These are phyloP conservation scores for Udeniomyces megalosporus DNA, from an alignment of 768 basidiomycete genomes.

Conservation along the genomic window DNA sequence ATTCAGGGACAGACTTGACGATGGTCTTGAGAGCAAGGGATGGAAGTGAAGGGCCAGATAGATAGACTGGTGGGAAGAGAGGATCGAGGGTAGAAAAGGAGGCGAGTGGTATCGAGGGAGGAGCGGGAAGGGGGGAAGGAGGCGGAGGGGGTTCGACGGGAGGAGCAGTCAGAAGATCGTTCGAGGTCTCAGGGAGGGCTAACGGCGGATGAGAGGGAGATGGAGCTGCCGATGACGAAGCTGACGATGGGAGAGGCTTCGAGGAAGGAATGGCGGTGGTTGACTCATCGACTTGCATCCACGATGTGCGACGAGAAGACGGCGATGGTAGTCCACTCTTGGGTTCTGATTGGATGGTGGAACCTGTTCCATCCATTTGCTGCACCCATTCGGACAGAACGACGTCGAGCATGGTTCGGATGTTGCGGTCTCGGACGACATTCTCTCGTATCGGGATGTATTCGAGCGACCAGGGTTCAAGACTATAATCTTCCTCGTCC, in stretches of 20 bases:
- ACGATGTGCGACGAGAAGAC: too few species aligned
- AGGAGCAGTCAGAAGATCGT: background rate
- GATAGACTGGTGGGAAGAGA: conserved; percentile 1
- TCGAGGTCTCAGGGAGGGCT: background rate
- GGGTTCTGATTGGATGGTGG: too few species aligned
- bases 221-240: too few species aligned
- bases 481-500: conserved; percentile 8
- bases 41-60: conserved; percentile 11
- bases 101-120: background rate
- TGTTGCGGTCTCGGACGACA: background rate
- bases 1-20: conserved; percentile 19
- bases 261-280: too few species aligned
- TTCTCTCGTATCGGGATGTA: conserved; percentile 6
- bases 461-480: conserved; percentile 15
- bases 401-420: background rate
- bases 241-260: too few species aligned
- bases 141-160: background rate
- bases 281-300: too few species aligned
- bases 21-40: conserved; percentile 7
- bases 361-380: too few species aligned
- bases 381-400: too few species aligned
- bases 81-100: conserved; percentile 4
- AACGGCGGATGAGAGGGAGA: too few species aligned
- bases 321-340: too few species aligned
- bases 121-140: background rate